phyloP scores from a whole-genome alignment of 768 basidiomycete species.

The Daedaleopsis sinensis region DNA sequence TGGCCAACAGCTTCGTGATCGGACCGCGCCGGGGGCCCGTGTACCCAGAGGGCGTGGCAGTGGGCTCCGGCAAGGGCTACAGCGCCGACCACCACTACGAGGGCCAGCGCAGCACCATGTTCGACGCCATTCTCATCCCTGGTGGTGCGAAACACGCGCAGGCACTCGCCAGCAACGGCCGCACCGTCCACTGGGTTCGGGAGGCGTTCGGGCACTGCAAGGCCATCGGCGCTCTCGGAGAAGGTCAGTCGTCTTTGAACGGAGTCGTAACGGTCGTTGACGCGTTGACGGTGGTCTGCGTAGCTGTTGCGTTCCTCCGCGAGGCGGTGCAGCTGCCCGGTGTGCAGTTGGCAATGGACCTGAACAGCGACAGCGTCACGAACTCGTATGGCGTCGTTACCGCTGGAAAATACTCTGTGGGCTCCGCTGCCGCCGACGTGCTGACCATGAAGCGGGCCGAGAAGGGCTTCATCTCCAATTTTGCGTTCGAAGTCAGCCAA shows the following conservation, averaged over 20 bases:
- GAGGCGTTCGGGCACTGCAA: conserved; percentile 90
- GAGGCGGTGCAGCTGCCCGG: conserved; percentile 49
- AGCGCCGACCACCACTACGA: conserved; percentile 74
- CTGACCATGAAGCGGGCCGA: conserved; percentile 46
- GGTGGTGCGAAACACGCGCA: conserved; percentile 67
- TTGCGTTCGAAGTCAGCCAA: conserved; percentile 65
- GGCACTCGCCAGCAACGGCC: conserved; percentile 60
- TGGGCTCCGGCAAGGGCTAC: conserved; percentile 35
- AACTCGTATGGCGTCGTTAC: conserved; percentile 67
- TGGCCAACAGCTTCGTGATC: conserved; percentile 65
- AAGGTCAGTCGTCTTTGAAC: conserved; percentile 42
- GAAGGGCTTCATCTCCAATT: conserved; percentile 59
- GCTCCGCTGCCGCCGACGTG: conserved; percentile 43
- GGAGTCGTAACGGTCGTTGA: background rate
- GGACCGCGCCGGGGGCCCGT: conserved; percentile 67
- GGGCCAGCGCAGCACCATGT: conserved; percentile 79
- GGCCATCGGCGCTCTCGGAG: conserved; percentile 76
- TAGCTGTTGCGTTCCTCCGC: conserved; percentile 54
- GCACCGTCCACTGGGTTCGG: conserved; percentile 79
- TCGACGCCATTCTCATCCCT: conserved; percentile 81
- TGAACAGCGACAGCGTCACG: conserved; percentile 43
- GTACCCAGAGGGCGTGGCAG: conserved; percentile 35
- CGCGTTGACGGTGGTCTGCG: background rate
- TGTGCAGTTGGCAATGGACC: conserved; percentile 43
- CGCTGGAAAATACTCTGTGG: conserved; percentile 50